Conservation (phyloP, 495 filamentous ascomycete genomes). For the Neurospora terricola region DNA sequence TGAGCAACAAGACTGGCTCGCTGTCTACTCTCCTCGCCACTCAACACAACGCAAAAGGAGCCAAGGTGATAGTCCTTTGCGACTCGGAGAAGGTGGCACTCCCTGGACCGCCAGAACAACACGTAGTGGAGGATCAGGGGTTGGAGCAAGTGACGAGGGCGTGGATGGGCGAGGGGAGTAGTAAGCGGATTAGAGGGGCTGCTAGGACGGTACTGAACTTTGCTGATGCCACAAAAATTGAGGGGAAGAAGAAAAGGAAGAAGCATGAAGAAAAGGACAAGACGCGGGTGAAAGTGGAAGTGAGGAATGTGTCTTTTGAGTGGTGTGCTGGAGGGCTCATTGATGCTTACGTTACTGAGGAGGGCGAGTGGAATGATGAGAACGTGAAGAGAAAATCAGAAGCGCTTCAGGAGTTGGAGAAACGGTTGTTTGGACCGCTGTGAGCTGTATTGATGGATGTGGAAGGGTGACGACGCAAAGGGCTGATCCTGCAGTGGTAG, state of each 20-base stretch:
- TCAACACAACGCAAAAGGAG: constrained; percentile 23
- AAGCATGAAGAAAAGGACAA: neutral
- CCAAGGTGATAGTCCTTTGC: constrained; percentile 43
- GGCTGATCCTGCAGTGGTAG: neutral
- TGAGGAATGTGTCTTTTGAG: constrained; percentile 57
- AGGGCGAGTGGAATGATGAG: constrained; percentile 24
- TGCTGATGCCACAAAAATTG: neutral
- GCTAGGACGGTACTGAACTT: constrained; percentile 1
- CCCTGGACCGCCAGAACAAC: constrained; percentile 20
- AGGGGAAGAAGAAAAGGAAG: neutral
- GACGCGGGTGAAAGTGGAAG: constrained; percentile 20
- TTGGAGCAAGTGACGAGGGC: constrained; percentile 32
- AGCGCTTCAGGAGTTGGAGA: constrained; percentile 18
- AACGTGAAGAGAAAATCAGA: constrained; percentile 21
- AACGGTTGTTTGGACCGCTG: constrained; percentile 23
- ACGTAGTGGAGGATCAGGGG: constrained; percentile 40
- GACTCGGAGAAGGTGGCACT: constrained; percentile 52
- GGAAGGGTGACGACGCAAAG: neutral
- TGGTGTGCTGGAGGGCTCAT: constrained; percentile 47
- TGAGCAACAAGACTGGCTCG: constrained; percentile 59
- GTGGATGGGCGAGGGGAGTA: constrained; percentile 30
- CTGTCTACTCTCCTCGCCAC: constrained; percentile 44
- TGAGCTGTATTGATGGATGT: constrained; percentile 3
- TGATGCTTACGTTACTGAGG: constrained; percentile 48
- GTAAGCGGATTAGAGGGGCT: constrained; percentile 9